These are phyloP conservation scores for Malus hybrid DNA, from an alignment of 331 rosid genomes.

Conservation along the genomic window DNA sequence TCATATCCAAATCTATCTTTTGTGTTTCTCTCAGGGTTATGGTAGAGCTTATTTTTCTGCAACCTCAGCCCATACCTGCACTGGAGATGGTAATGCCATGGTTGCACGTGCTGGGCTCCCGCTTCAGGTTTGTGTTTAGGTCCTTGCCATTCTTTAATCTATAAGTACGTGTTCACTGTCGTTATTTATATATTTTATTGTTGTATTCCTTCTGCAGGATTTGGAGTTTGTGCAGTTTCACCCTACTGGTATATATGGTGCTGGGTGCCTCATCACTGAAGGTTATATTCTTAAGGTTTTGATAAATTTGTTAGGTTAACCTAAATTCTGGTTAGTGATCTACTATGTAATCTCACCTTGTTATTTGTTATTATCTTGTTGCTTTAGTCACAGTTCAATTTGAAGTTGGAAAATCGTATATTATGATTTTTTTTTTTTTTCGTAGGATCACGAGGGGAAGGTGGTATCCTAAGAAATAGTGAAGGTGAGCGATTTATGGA, in stretches of 20 bases:
- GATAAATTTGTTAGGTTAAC: background rate
- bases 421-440: slow-evolving; percentile 19
- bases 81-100: slow-evolving; percentile 98
- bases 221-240: slow-evolving; percentile 97
- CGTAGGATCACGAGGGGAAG: slow-evolving; percentile 97
- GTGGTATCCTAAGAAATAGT: slow-evolving; percentile 92
- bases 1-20: background rate
- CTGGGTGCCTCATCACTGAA: slow-evolving; percentile 97
- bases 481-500: slow-evolving; percentile 99
- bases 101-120: slow-evolving; percentile 94
- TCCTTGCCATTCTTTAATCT: slow-evolving; percentile 14
- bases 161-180: background rate
- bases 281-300: slow-evolving; percentile 35
- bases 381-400: background rate
- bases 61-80: slow-evolving; percentile 96
- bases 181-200: background rate
- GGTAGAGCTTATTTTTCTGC: slow-evolving; percentile 93
- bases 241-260: slow-evolving; percentile 97
- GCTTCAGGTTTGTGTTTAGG: slow-evolving; percentile 51
- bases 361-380: background rate
- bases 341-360: background rate
- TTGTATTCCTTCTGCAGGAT: slow-evolving; percentile 45
- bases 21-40: slow-evolving; percentile 60
- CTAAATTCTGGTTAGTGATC: slow-evolving; percentile 1
- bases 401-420: background rate